Percentiles rank a stretch among this genome's conserved stretches.
Evolutionary conservation across 1,139 yeast genomes (phyloP).

Genomic region (Suhomyces maxii): DNA sequence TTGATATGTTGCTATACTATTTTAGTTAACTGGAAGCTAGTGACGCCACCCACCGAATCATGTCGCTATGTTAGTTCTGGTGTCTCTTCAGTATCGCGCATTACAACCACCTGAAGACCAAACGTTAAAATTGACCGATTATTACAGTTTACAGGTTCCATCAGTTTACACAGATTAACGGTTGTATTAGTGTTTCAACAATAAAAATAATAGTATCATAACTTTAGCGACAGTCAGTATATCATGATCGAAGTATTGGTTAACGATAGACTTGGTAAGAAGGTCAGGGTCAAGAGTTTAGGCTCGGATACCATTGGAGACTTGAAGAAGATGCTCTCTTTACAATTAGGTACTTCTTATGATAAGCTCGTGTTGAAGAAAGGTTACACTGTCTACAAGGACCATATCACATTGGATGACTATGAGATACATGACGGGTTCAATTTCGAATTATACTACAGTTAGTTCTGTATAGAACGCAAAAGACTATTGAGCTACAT

Average conservation of each 20-base stretch:
- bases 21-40: too few relatives aligned
- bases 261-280: slow-evolving; percentile 69
- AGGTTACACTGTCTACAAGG: slow-evolving; percentile 79
- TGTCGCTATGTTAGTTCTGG: too few relatives aligned
- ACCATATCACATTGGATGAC: slow-evolving; percentile 87
- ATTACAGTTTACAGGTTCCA: too few relatives aligned
- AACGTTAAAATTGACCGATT: too few relatives aligned
- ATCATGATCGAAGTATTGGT: slow-evolving; percentile 19
- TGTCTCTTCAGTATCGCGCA: too few relatives aligned
- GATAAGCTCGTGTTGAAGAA: slow-evolving; percentile 69
- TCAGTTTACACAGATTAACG: too few relatives aligned
- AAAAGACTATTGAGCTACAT: too few relatives aligned
- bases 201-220: too few relatives aligned
- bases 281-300: slow-evolving; percentile 81
- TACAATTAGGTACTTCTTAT: slow-evolving; percentile 76
- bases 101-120: too few relatives aligned
- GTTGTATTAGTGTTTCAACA: too few relatives aligned
- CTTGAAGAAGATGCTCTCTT: slow-evolving; percentile 76
- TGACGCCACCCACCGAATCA: too few relatives aligned
- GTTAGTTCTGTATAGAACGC: slow-evolving; percentile 23
- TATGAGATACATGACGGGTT: slow-evolving; percentile 92
- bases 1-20: too few relatives aligned
- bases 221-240: not conserved
- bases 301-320: slow-evolving; percentile 90
- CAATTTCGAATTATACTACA: slow-evolving; percentile 79